Evolutionary conservation across 2,329 filamentous ascomycete genomes (phyloP).

Genomic region (Trichoderma polysporum): DNA sequence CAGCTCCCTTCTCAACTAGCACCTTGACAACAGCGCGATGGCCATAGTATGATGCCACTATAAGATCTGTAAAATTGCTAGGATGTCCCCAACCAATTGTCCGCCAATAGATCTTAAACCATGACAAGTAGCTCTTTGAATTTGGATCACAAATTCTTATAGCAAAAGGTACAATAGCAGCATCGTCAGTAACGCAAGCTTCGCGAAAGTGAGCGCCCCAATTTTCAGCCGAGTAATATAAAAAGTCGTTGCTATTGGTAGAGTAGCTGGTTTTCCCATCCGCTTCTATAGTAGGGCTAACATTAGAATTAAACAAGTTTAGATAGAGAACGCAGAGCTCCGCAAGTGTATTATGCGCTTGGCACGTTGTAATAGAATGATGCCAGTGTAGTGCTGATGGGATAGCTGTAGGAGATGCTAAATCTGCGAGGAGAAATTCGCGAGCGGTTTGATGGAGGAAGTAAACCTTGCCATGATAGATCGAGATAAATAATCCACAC

Average conservation of each 20-base stretch:
- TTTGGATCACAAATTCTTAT: conserved; percentile 23
- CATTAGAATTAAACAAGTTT: conserved; percentile 18
- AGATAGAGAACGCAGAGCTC: conserved; percentile 28
- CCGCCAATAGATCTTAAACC: conserved; percentile 4
- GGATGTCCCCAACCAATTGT: not conserved
- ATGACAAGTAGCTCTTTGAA: conserved; percentile 15
- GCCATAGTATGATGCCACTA: too few species aligned
- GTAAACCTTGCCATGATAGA: conserved; percentile 30
- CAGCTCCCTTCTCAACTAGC: too few species aligned
- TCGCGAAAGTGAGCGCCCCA: conserved; percentile 27
- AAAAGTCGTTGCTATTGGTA: conserved; percentile 14
- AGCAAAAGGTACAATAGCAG: conserved; percentile 10
- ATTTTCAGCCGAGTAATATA: conserved; percentile 27
- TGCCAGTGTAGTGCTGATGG: conserved; percentile 23
- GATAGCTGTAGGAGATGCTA: not conserved
- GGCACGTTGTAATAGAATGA: conserved; percentile 23
- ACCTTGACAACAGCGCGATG: too few species aligned
- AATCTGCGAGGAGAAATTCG: conserved; percentile 32
- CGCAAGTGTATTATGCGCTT: conserved; percentile 28
- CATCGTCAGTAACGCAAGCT: conserved; percentile 12
- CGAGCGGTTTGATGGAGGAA: conserved; percentile 36
- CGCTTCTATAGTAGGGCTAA: not conserved
- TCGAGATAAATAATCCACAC: conserved; percentile 33
- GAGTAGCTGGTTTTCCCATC: not conserved
- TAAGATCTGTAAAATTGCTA: too few species aligned